Evolutionary conservation across 495 filamentous ascomycete species (phyloP).

Genomic region (Neurospora sp.): DNA sequence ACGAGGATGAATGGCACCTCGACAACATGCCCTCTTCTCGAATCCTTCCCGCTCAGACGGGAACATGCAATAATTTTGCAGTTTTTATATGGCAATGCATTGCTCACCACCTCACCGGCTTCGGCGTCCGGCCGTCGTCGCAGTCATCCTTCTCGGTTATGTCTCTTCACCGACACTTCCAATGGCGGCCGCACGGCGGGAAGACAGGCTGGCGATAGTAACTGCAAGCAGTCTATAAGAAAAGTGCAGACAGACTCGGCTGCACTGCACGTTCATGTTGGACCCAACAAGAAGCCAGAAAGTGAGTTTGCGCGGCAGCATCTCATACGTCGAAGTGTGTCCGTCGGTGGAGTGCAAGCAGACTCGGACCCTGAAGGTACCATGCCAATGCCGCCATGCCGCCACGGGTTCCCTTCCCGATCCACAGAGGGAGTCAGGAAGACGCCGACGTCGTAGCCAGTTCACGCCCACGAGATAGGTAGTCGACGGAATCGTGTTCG

Average conservation of each 20-base stretch:
- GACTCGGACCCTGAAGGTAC: background rate
- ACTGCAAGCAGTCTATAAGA: background rate
- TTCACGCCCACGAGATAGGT: background rate
- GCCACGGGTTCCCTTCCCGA: background rate
- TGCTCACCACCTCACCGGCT: background rate
- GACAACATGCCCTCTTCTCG: background rate
- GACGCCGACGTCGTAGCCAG: background rate
- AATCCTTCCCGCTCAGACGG: background rate
- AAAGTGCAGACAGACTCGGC: background rate
- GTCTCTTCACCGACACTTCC: conserved; percentile 23
- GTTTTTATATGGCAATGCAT: background rate
- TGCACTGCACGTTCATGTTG: background rate
- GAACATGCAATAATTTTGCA: background rate
- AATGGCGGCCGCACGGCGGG: background rate
- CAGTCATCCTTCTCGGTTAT: background rate
- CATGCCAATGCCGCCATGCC: background rate
- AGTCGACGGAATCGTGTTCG: background rate
- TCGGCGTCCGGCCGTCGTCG: background rate
- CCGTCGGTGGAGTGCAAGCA: background rate
- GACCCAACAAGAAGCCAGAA: background rate
- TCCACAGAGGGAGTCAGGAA: background rate
- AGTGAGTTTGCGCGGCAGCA: conserved; percentile 12
- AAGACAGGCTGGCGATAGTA: background rate
- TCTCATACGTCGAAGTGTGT: conserved; percentile 15
- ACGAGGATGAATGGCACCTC: background rate